Conservation (phyloP, 768 basidiomycete genomes). For the Suillus brevipes region DNA sequence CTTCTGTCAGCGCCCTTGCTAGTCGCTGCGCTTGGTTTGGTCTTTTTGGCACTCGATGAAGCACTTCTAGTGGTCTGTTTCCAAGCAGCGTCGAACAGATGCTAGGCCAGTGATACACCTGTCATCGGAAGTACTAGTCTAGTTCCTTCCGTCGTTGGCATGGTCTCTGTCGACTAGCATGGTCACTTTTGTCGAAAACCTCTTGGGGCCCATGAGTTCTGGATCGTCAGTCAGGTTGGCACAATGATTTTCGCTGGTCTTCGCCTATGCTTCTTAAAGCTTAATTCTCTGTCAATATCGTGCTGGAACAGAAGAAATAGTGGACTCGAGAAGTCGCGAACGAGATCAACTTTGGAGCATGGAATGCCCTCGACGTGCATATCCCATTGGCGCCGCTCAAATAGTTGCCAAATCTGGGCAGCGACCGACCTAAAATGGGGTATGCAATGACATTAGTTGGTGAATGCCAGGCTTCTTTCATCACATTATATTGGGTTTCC, state of each 20-base stretch:
- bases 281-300: conserved; percentile 1
- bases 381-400: conserved; percentile 15
- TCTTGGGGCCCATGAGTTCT: not conserved
- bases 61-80: conserved; percentile 2
- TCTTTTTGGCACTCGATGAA: conserved; percentile 1
- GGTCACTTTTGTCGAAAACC: not conserved
- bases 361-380: not conserved
- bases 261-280: conserved; percentile 1
- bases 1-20: not conserved
- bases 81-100: not conserved
- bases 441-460: conserved; percentile 14
- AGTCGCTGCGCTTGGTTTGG: not conserved
- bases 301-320: not conserved
- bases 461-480: conserved; percentile 26
- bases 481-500: conserved; percentile 17
- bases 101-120: not conserved
- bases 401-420: conserved; percentile 27
- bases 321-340: conserved; percentile 1
- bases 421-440: conserved; percentile 10
- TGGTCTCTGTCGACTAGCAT: not conserved
- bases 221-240: conserved; percentile 1
- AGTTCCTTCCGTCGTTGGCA: not conserved
- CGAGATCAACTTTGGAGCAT: not conserved
- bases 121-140: not conserved
- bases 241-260: not conserved